Evolutionary conservation across 257 asterid species (phyloP), one percentile per base, ranked within the genome.

Genomic region (Fraxinus quadrangulata): DNA sequence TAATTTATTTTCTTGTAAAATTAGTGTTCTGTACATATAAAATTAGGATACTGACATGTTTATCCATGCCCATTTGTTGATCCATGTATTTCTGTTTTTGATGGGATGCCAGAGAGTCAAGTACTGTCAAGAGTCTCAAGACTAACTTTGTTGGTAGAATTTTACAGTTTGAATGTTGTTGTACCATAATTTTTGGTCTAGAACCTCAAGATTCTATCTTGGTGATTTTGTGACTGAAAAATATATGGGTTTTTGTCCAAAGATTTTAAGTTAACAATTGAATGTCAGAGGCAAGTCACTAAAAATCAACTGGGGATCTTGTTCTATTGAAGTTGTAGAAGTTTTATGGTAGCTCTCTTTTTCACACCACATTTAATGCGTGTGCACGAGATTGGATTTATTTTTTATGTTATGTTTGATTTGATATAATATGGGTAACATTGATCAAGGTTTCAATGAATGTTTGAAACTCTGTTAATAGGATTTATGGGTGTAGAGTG

Each of bases 51-150:
- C 73, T 76, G 67, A 16, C 39, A 3, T 67, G 79, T 72, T 17
- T 75, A 17, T 28, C 28, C n/a, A 68, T 70, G 42, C 23, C 56
- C 40, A 66, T 47, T 26, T 76, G 17, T 47, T 73, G 78, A 37
- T 13, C 33, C 68, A 51, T 33, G 31, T 54, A 14, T 49, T 75
- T 68, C 39, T 21, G 36, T n/a, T 71, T 26, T 69, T 19, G 28
- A 17, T 69, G 23, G 73, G 49, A 69, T 31, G 42, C 49, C 1
- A 69, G 13, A 17, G 2, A 6, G 24, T n/a, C 24, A 21, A 68
- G 14, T 39, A 8, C 13, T 39, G 13, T 39, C 51, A 12, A 69
- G 13, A 17, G 9, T 56, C 11, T n/a, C 66, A 39, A 69, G 17
- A 2, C 16, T 10, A 17, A 13, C 49, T 14, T 68, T 33, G 16